Percentiles rank a stretch among this genome's conserved stretches.
These are phyloP conservation scores for Phytophthora megakarya DNA, from an alignment of 352 stramenopile species.

Conservation along the genomic window DNA sequence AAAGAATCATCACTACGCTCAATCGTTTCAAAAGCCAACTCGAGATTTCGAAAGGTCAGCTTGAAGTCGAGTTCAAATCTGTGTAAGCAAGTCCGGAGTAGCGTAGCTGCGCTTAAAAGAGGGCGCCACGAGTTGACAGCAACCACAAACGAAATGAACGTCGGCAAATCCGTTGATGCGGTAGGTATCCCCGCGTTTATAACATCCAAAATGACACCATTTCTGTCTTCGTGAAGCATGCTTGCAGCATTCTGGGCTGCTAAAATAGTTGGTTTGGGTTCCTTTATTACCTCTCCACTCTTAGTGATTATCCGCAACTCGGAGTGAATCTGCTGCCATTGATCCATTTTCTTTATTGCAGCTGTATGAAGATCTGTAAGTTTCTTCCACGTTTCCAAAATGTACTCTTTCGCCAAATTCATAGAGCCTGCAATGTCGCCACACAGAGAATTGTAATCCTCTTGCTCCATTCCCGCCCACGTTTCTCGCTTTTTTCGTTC, in stretches of 20 bases:
- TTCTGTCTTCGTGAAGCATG: conserved; percentile 30
- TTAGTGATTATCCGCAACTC: conserved; percentile 14
- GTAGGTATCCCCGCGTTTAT: conserved; percentile 15
- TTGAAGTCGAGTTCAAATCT: conserved; percentile 20
- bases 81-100: conserved; percentile 22
- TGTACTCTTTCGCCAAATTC: conserved; percentile 4
- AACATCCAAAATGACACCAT: conserved; percentile 14
- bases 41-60: conserved; percentile 3
- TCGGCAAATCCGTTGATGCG: conserved; percentile 4
- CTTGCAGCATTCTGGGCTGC: neutral
- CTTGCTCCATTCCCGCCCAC: conserved; percentile 24
- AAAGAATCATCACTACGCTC: neutral
- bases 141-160: conserved; percentile 18
- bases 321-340: conserved; percentile 23
- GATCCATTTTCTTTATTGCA: conserved; percentile 16
- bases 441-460: conserved; percentile 35
- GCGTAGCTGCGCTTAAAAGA: neutral
- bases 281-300: conserved; percentile 1
- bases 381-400: conserved; percentile 2
- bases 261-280: neutral
- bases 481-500: conserved; percentile 30
- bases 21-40: conserved; percentile 16
- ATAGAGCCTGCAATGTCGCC: conserved; percentile 22
- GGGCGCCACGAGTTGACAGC: conserved; percentile 5
- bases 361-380: conserved; percentile 12